phyloP scores from a whole-genome alignment of 2,329 filamentous ascomycete genomes.

The Pestalotiopsis sp. region DNA sequence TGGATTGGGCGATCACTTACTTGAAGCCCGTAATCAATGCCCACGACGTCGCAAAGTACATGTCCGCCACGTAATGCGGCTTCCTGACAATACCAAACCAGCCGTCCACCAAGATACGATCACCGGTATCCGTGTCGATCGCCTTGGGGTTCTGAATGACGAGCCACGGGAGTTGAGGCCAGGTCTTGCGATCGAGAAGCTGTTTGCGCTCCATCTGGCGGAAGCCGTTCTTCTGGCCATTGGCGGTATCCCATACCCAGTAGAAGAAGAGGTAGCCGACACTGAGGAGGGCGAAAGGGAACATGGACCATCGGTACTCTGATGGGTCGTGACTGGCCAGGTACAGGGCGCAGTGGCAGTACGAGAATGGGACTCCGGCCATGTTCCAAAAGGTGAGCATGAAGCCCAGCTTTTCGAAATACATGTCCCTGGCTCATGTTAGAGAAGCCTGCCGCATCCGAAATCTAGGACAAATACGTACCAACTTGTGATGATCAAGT shows the following conservation, averaged over 20 bases:
- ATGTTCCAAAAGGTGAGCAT: slow-evolving; percentile 99
- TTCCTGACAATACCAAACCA: slow-evolving; percentile 80
- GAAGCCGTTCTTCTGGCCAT: slow-evolving; percentile 94
- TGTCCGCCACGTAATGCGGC: slow-evolving; percentile 52
- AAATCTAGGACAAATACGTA: background rate
- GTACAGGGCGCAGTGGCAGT: slow-evolving; percentile 92
- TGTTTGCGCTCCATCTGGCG: slow-evolving; percentile 77
- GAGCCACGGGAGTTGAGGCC: slow-evolving; percentile 88
- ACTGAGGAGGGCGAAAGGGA: slow-evolving; percentile 66
- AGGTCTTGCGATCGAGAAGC: slow-evolving; percentile 71
- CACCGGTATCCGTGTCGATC: slow-evolving; percentile 73
- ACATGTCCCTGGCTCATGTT: background rate
- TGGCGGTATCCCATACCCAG: slow-evolving; percentile 90
- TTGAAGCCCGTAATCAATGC: slow-evolving; percentile 53
- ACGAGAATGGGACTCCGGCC: slow-evolving; percentile 85
- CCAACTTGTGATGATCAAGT: slow-evolving; percentile 88
- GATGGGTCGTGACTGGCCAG: slow-evolving; percentile 81
- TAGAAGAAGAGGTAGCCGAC: slow-evolving; percentile 79
- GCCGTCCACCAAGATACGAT: slow-evolving; percentile 79
- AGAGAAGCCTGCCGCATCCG: fast-evolving
- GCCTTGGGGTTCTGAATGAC: slow-evolving; percentile 78
- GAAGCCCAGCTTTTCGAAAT: slow-evolving; percentile 64
- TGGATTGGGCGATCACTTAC: background rate
- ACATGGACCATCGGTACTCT: slow-evolving; percentile 76
- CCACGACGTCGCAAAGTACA: slow-evolving; percentile 53